phyloP scores from a whole-genome alignment of 306 rosid genomes.

The Adenanthera pavonina region DNA sequence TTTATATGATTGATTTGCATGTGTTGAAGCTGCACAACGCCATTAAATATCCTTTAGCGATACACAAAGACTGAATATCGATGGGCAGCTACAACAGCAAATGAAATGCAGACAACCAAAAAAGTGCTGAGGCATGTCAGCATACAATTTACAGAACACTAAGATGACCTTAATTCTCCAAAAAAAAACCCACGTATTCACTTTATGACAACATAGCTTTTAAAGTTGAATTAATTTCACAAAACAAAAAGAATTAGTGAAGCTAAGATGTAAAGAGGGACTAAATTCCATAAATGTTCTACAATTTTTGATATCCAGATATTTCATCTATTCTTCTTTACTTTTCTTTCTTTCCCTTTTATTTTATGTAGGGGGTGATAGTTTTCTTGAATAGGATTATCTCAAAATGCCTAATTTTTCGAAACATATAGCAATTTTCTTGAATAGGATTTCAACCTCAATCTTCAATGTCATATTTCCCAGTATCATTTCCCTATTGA shows the following conservation, averaged over 20 bases:
- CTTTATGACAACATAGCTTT: slow-evolving; percentile 7
- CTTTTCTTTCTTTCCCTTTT: slow-evolving; percentile 20
- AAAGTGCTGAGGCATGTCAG: slow-evolving; percentile 4
- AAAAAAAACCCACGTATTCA: not conserved
- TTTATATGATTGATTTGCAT: slow-evolving; percentile 66
- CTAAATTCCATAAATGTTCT: slow-evolving; percentile 10
- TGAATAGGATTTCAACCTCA: not conserved
- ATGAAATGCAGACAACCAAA: slow-evolving; percentile 8
- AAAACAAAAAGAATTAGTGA: not conserved
- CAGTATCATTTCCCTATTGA: slow-evolving; percentile 1
- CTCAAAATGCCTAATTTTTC: too few species aligned
- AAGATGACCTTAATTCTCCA: slow-evolving; percentile 3
- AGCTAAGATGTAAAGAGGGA: not conserved
- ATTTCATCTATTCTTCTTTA: slow-evolving; percentile 1
- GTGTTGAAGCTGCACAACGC: slow-evolving; percentile 79
- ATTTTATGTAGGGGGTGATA: not conserved
- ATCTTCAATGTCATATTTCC: slow-evolving; percentile 17
- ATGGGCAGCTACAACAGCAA: slow-evolving; percentile 28
- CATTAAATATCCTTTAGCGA: slow-evolving; percentile 34
- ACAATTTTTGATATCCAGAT: not conserved
- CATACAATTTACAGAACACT: slow-evolving; percentile 30
- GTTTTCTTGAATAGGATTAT: not conserved
- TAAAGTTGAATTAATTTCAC: not conserved
- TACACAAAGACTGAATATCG: slow-evolving; percentile 18
- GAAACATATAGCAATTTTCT: not conserved